Evolutionary conservation across 768 basidiomycete genomes (phyloP), one percentile per base, ranked within the genome.

Genomic region (Mrakia frigida): DNA sequence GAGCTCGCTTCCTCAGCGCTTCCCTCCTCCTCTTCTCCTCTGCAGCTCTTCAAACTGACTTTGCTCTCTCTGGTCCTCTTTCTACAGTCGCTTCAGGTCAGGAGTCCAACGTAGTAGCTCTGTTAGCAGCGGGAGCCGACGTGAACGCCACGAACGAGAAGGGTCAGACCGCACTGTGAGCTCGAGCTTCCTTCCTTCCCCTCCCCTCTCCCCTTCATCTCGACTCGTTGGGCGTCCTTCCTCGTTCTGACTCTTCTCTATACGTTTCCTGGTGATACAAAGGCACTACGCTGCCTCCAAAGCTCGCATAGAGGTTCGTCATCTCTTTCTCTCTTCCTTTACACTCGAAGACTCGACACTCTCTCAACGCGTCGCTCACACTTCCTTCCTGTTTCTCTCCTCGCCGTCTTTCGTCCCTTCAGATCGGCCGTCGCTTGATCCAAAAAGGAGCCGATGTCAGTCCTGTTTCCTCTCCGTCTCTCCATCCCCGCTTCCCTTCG

Each of bases 231-330:
- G n/a, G 21, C 46, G 63, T 56, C 70, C 67, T 46, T 33, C 13
- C 14, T 31, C 31, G 16, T 4, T 13, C 59, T 16, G 5, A 33
- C 13, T 39, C 13, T 6, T 28, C 25, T 35, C 39, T 16, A 16
- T n/a, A 60, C 23, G 33, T 68, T 75, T 41, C 82, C 68, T 60
- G 77, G 77, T 43, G 73, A 70, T 53, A 79, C 78, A 7, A 75
- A 96, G 93, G 80, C 93, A 95, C 84, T 96, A 96, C 81, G 93
- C 93, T 39, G 94, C 93, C 63, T 96, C 93, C 41, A 95, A 94
- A 83, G 90, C 93, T 74, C 91, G 89, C 61, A 88, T 93, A 78
- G 91, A 93, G 81, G 93, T 92, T 81, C 74, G 81, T 71, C 16
- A 23, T 11, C 14, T 23, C 14, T 23, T 2, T n/a, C 16, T 39